These are phyloP conservation scores for Diutina sp. DNA, from an alignment of 1,139 yeast genomes.

Conservation along the genomic window DNA sequence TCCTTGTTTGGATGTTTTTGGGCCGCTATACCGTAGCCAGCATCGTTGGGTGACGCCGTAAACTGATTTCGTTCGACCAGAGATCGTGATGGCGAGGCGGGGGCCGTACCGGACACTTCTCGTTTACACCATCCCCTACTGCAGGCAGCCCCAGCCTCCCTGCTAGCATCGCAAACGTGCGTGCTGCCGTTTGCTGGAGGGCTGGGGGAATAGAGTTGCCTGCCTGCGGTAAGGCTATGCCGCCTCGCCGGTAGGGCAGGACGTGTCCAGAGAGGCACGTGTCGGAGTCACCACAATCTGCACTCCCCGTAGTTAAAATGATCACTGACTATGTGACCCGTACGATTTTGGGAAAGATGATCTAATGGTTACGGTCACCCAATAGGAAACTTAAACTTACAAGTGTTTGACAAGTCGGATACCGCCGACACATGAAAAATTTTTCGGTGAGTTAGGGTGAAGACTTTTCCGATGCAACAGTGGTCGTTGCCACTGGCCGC, in stretches of 20 bases:
- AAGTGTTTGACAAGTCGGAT: too few species aligned
- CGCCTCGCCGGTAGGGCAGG: neutral
- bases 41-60: too few species aligned
- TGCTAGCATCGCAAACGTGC: neutral
- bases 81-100: neutral
- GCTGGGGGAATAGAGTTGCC: neutral
- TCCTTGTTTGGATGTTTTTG: neutral
- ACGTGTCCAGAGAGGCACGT: neutral
- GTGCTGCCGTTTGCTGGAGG: neutral
- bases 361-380: too few species aligned
- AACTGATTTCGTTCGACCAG: too few species aligned
- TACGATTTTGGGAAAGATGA: neutral
- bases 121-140: neutral
- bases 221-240: neutral
- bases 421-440: too few species aligned
- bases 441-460: too few species aligned
- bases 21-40: too few species aligned
- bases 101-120: neutral
- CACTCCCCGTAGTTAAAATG: neutral
- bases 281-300: neutral
- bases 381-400: too few species aligned
- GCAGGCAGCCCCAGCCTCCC: neutral
- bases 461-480: too few species aligned
- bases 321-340: neutral
- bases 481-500: neutral